Evolutionary conservation across 306 rosid genomes (phyloP).

Genomic region (Inga oerstediana): DNA sequence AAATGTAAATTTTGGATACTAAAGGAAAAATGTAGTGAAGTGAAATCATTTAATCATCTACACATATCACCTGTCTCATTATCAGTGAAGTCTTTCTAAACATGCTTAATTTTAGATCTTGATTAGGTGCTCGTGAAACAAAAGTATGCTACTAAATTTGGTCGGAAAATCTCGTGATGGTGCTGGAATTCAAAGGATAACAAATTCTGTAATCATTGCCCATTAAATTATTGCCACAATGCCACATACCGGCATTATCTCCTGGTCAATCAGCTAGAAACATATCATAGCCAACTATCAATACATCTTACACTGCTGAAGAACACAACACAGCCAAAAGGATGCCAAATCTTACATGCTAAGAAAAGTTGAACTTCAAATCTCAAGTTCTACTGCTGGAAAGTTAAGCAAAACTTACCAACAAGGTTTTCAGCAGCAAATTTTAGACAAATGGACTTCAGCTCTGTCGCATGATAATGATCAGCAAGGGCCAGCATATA

Average conservation of each 20-base stretch:
- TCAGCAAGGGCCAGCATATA: conserved; percentile 92
- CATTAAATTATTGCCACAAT: neutral
- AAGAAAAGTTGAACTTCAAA: neutral
- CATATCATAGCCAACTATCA: neutral
- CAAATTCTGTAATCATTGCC: neutral
- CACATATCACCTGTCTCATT: neutral
- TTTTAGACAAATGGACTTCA: conserved; percentile 85
- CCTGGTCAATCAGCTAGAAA: conserved; percentile 6
- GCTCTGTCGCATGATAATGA: conserved; percentile 74
- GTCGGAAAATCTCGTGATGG: neutral
- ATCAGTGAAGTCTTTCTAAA: neutral
- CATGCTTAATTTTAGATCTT: neutral
- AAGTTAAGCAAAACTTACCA: conserved; percentile 55
- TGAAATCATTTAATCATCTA: neutral
- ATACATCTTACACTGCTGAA: conserved; percentile 10
- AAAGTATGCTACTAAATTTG: neutral
- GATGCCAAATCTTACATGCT: conserved; percentile 3
- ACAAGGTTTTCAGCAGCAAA: conserved; percentile 95
- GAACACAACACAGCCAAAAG: conserved; percentile 25
- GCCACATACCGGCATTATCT: conserved; percentile 6
- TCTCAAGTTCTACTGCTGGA: neutral
- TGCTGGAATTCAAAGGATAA: neutral
- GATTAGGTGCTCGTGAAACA: neutral
- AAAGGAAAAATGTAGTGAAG: neutral
- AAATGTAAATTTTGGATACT: neutral